phyloP scores from a whole-genome alignment of 2,329 filamentous ascomycete species.

The Lasiodiplodia sp. region DNA sequence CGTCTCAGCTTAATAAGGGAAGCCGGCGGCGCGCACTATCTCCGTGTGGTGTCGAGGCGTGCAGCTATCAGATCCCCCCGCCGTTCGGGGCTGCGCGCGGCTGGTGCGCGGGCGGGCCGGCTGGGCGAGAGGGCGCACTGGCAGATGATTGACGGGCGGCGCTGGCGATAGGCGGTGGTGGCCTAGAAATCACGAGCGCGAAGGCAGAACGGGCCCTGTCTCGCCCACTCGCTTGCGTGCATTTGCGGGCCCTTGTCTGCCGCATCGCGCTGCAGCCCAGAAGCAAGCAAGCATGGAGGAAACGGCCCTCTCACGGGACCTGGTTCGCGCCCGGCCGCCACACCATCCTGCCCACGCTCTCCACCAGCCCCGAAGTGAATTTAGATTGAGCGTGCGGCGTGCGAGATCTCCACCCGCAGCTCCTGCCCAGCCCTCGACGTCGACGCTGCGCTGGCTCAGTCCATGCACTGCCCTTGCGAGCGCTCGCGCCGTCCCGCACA shows the following conservation, averaged over 20 bases:
- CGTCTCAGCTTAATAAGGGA: conserved; percentile 28
- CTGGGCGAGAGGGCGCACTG: conserved; percentile 19
- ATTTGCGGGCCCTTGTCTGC: conserved; percentile 26
- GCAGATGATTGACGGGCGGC: conserved; percentile 24
- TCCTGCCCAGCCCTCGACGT: conserved; percentile 14
- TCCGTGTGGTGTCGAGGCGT: conserved; percentile 23
- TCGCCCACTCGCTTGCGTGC: conserved; percentile 30
- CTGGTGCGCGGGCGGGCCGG: conserved; percentile 25
- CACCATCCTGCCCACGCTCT: conserved; percentile 21
- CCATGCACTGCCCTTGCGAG: conserved; percentile 28
- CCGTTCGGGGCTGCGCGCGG: conserved; percentile 23
- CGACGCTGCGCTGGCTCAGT: conserved; percentile 24
- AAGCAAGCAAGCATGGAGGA: conserved; percentile 28
- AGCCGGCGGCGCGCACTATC: conserved; percentile 25
- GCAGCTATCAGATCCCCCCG: conserved; percentile 25
- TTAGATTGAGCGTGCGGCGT: conserved; percentile 31
- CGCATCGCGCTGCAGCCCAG: conserved; percentile 28
- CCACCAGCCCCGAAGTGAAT: conserved; percentile 27
- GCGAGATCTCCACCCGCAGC: conserved; percentile 29
- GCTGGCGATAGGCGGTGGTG: conserved; percentile 22
- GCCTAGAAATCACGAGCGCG: conserved; percentile 24
- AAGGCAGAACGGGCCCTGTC: conserved; percentile 17
- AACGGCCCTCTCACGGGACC: conserved; percentile 29
- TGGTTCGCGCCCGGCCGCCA: conserved; percentile 27
- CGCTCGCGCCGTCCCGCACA: conserved; percentile 30